Base-by-base conservation (phyloP, 73 alveolate species). In the Durusdinium trenchii region DNA sequence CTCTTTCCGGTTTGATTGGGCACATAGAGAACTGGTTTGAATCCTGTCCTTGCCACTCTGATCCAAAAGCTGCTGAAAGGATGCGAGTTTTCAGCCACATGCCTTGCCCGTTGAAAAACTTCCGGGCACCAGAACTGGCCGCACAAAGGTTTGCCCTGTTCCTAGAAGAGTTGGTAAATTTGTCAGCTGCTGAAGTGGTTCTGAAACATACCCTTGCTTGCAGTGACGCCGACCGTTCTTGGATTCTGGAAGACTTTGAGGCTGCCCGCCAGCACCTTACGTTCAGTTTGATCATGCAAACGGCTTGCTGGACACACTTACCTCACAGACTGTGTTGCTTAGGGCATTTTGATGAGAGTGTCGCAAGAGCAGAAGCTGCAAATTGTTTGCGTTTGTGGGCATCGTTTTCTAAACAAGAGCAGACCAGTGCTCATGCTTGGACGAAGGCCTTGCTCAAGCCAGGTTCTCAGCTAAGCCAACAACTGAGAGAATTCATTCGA, bases 41-140 rank as follows among this genome's bases (percentile, higher is more conserved):
- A 48, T 47, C 73, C 32, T 82, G 92, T 48, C 71, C 69, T 2
- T 82, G 92, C 92, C 92, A 82, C 73, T 47, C 73, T 51, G 47
- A 32, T 7, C 71, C 61, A 26, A 23, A 32, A 32, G 64, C 50
- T 28, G 60, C 32, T 48, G 71, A 51, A 26, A 3, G 92, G 50
- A 28, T 82, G 61, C 92, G 92, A 4, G 26, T 46, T 2, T 82
- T 43, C n/a, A n/a, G 61, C n/a, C 48, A 47, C 16, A 28, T 48
- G 69, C 26, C 48, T n/a, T 82, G 92, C 48, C 92, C 92, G 1
- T 48, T 82, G 92, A 48, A 51, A 28, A 51, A 51, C 23, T 47
- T 82, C n/a, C 92, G 92, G 6, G 92, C 92, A 5, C 92, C 92
- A 51, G 92, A 82, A 71, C 67, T 82, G 50, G 92, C 92, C 3